Base-by-base conservation (phyloP, 768 basidiomycete genomes). In the Aureoboletus auriporus region DNA sequence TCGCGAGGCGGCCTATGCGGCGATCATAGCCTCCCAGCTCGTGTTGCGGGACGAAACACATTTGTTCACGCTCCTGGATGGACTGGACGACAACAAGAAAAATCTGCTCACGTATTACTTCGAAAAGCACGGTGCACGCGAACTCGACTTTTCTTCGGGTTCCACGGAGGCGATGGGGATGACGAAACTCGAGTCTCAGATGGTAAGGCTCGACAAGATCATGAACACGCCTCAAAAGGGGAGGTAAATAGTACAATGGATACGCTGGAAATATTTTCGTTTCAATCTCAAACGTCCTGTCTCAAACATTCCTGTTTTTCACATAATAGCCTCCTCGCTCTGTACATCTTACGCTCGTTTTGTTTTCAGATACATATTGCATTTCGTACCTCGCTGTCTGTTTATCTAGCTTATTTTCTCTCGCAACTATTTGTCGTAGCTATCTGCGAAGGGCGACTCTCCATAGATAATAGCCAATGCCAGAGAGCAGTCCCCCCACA, bases 41-140 rank as follows among this genome's bases (percentile, higher is more conserved):
- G 83, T 92, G 47, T 70, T 93, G 35, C 79, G 82, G 23, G 90
- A 93, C 60, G 91, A 93, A 62, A 82, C 83, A 0, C 88, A 90
- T 55, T 72, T 93, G 1, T 93, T 93, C 57, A 72, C 80, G 33
- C 77, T 93, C 14, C 70, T 93, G 39, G 87, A 89, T 49, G 87
- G 86, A 6, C 73, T 93, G 36, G 82, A 88, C n/a, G 86, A 90
- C 51, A 89, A 89, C 58, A 90, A 93, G 75, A 92, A 91, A 75
- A 92, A 93, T 61, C 72, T 93, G 14, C 71, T 93, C 42, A 90
- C 91, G 2, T 93, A 93, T 56, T 72, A 91, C 48, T 93, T 93
- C 55, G 90, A 92, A 65, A 93, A 92, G 64, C 87, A 92, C 58
- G 83, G 83, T 29, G 86, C 78, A 9, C 74, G 90, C 17, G 86